Evolutionary conservation across 2,329 filamentous ascomycete species (phyloP), one percentile per base, ranked within the genome.

Genomic region (Coniochaeta ligniaria): DNA sequence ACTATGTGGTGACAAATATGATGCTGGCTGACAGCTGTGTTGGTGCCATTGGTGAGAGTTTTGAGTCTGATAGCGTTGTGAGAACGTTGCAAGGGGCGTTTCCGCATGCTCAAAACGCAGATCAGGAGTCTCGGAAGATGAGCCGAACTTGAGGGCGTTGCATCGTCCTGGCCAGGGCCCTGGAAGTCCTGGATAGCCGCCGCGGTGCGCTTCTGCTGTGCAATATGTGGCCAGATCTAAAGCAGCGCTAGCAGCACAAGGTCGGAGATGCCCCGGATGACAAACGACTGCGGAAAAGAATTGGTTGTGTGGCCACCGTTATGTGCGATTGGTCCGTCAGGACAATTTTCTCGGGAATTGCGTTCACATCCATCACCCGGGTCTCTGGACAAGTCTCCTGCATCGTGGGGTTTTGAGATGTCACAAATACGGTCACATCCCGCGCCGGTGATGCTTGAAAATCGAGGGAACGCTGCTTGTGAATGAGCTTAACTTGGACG

Each of bases 41-140:
- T 55, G 14, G 47, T 52, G 43, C 12, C 43, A 47, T 12, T 20
- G 11, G 11, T 26, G 24, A 52, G 2, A 52, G 47, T 12, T 52
- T 24, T 63, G 57, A 60, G 58, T 57, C 59, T 59, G 65, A 59
- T 62, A 63, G 60, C 58, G 64, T 63, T 62, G 45, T 60, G 17
- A 12, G 31, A 11, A 24, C 31, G 33, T 56, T 56, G 31, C 54
- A 56, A 36, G 31, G 54, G 31, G 33, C 31, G 54, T 35, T 35
- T 35, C 54, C 54, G n/a, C 35, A 31, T 26, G 36, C 63, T 65
- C 63, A 66, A 67, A 47, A 66, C 63, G 66, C 62, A 60, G 64
- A 66, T 68, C 66, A 69, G 67, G 65, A 63, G 66, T 59, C 60
- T 68, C 67, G 67, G 67, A 64, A 64, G 58, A 59, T 63, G 45